phyloP scores from a whole-genome alignment of 2,329 filamentous ascomycete species.

The Dothistroma septosporum region DNA sequence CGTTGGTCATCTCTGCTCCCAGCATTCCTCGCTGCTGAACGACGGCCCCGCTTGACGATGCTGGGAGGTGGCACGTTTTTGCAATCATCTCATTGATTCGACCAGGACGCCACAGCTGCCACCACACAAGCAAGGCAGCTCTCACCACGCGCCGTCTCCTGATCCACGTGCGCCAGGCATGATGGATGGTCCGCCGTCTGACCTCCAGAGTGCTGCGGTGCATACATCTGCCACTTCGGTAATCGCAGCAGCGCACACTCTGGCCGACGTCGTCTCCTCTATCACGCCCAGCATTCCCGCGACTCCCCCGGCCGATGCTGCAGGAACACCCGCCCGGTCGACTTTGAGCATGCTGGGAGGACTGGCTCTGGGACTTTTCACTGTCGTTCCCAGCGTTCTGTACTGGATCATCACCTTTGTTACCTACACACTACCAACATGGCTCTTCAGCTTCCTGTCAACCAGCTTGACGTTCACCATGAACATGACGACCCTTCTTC shows the following conservation, averaged over 20 bases:
- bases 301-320: conserved; percentile 12
- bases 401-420: conserved; percentile 82
- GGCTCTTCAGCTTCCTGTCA: conserved; percentile 85
- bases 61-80: conserved; percentile 1
- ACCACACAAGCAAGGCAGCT: background rate
- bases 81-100: background rate
- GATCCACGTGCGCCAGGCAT: background rate
- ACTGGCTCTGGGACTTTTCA: conserved; percentile 33
- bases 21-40: background rate
- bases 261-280: conserved; percentile 5
- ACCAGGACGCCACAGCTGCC: background rate
- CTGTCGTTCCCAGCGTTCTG: conserved; percentile 53
- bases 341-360: conserved; percentile 33
- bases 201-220: background rate
- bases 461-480: conserved; percentile 95
- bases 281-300: conserved; percentile 6
- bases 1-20: background rate
- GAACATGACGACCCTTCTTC: conserved; percentile 92
- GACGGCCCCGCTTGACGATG: background rate
- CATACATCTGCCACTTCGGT: conserved; percentile 3
- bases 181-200: background rate
- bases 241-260: conserved; percentile 2
- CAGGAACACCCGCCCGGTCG: conserved; percentile 19
- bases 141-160: background rate
- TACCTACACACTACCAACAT: conserved; percentile 83